phyloP scores from a whole-genome alignment of 352 stramenopile species.

The Pythium aristosporum region DNA sequence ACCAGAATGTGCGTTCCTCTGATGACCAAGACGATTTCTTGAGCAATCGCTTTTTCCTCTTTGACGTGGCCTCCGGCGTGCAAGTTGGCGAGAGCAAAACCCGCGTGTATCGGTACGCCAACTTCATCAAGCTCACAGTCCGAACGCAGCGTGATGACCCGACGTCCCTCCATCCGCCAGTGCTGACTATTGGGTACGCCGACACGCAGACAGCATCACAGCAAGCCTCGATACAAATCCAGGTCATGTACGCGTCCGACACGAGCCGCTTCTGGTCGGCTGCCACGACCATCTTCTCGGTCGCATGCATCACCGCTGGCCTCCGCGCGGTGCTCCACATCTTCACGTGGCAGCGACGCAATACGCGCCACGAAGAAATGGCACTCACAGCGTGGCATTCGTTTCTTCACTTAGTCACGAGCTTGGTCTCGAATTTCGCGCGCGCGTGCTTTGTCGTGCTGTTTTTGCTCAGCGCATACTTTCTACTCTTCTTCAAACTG shows the following conservation, averaged over 20 bases:
- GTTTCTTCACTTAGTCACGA: constrained; percentile 40
- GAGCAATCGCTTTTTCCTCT: constrained; percentile 91
- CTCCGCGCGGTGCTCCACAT: constrained; percentile 68
- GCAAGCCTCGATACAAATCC: constrained; percentile 49
- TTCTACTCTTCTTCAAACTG: constrained; percentile 94
- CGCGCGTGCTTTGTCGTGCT: constrained; percentile 54
- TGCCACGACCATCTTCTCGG: constrained; percentile 70
- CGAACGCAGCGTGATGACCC: constrained; percentile 43
- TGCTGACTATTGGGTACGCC: constrained; percentile 79
- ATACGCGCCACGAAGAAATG: constrained; percentile 66
- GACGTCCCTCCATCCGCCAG: constrained; percentile 62
- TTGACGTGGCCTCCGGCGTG: constrained; percentile 79
- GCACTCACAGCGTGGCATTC: constrained; percentile 51
- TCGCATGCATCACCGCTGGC: constrained; percentile 51
- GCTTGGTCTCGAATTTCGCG: constrained; percentile 41
- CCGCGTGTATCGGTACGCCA: constrained; percentile 69
- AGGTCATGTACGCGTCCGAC: constrained; percentile 87
- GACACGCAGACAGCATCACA: constrained; percentile 40
- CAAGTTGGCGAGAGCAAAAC: constrained; percentile 41
- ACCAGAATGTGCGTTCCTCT: constrained; percentile 57
- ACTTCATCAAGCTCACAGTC: constrained; percentile 65
- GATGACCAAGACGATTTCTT: constrained; percentile 85
- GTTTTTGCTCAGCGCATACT: constrained; percentile 84
- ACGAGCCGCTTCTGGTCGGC: constrained; percentile 77
- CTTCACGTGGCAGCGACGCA: constrained; percentile 87